phyloP scores from a whole-genome alignment of 352 stramenopile genomes.

The Globisporangium nunn region DNA sequence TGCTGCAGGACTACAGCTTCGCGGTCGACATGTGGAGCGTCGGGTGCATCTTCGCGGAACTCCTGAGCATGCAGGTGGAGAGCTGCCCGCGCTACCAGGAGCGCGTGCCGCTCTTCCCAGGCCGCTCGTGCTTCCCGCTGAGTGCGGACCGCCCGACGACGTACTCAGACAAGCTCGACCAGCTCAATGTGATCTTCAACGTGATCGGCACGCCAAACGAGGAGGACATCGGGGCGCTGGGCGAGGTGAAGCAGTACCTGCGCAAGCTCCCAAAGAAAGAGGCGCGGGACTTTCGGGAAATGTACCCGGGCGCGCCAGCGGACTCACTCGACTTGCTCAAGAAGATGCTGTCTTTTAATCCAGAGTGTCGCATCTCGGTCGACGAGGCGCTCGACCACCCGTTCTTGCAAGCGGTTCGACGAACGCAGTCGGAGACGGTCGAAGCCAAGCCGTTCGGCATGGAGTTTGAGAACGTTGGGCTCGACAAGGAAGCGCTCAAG shows the following conservation, averaged over 20 bases:
- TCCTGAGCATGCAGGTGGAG: slow-evolving; percentile 85
- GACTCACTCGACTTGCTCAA: slow-evolving; percentile 84
- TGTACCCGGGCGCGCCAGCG: slow-evolving; percentile 74
- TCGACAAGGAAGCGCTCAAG: slow-evolving; percentile 85
- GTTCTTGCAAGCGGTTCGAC: slow-evolving; percentile 76
- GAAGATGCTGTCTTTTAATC: slow-evolving; percentile 79
- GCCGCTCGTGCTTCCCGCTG: slow-evolving; percentile 80
- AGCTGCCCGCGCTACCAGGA: slow-evolving; percentile 83
- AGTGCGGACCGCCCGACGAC: slow-evolving; percentile 77
- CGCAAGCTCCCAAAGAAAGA: slow-evolving; percentile 83
- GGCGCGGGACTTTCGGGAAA: slow-evolving; percentile 64
- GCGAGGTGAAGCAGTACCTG: slow-evolving; percentile 84
- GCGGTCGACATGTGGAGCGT: slow-evolving; percentile 99
- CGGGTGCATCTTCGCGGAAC: slow-evolving; percentile 91
- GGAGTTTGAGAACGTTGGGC: slow-evolving; percentile 84
- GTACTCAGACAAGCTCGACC: slow-evolving; percentile 85
- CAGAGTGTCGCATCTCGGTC: slow-evolving; percentile 78
- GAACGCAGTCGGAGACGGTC: slow-evolving; percentile 60
- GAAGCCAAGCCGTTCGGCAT: slow-evolving; percentile 80
- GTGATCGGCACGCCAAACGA: slow-evolving; percentile 91
- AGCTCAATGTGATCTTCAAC: slow-evolving; percentile 95
- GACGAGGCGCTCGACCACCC: slow-evolving; percentile 78
- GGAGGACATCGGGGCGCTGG: slow-evolving; percentile 79
- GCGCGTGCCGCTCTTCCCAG: slow-evolving; percentile 76
- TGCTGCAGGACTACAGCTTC: slow-evolving; percentile 94